These are phyloP conservation scores for Butyriboletus appendiculatus DNA, from an alignment of 1,284 basidiomycete genomes.

Conservation along the genomic window DNA sequence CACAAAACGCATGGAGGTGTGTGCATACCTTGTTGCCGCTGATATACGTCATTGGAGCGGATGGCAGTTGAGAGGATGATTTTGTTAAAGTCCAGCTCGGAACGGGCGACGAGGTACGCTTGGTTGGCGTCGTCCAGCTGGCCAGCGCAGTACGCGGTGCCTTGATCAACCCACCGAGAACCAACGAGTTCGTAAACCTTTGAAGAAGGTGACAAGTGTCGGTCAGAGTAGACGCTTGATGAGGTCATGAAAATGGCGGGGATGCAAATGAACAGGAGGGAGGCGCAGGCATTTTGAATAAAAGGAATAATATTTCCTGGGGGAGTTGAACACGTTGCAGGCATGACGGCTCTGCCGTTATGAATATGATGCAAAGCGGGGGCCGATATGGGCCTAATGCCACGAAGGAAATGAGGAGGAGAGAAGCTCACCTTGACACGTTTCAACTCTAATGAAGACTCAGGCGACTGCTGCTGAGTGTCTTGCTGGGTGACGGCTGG, in stretches of 20 bases:
- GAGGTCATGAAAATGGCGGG: constrained; percentile 33
- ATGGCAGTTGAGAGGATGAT: constrained; percentile 76
- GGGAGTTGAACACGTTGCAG: constrained; percentile 27
- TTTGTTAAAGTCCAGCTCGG: constrained; percentile 70
- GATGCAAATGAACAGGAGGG: constrained; percentile 24
- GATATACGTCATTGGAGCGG: constrained; percentile 84
- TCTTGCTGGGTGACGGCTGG: constrained; percentile 39
- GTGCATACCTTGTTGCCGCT: constrained; percentile 84
- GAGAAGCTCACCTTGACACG: constrained; percentile 43
- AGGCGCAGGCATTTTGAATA: constrained; percentile 19
- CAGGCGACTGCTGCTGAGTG: constrained; percentile 36
- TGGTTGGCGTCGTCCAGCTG: constrained; percentile 79
- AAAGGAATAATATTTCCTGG: constrained; percentile 12
- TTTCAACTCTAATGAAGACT: constrained; percentile 40
- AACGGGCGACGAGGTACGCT: constrained; percentile 82
- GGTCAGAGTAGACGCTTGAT: constrained; percentile 35
- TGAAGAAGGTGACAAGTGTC: constrained; percentile 27
- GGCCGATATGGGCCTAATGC: constrained; percentile 14
- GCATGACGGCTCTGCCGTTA: constrained; percentile 21
- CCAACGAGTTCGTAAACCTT: constrained; percentile 93
- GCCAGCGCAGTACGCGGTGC: constrained; percentile 92
- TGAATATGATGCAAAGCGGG: constrained; percentile 19
- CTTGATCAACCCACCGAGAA: constrained; percentile 89
- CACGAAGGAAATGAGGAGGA: constrained; percentile 19
- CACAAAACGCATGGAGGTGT: constrained; percentile 1